Base-by-base conservation (phyloP, 2,329 filamentous ascomycete species). In the Exophiala mesophila region DNA sequence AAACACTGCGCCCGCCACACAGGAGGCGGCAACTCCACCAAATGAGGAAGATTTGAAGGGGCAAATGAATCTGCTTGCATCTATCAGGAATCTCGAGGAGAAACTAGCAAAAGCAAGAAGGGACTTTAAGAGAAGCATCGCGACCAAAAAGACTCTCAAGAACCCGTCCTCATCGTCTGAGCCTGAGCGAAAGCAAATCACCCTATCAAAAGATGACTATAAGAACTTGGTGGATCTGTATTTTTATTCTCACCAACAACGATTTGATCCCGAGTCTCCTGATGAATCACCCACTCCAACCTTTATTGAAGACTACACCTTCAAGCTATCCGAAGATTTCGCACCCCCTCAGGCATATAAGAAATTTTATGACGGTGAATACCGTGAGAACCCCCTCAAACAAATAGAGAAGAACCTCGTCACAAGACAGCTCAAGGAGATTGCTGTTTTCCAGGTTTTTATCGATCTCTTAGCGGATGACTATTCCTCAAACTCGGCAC, bases 211-310 rank as follows among this genome's bases (percentile, higher is more conserved):
- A 46, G 64, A 67, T 12, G 69, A 74, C 40, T 64, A 71, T 47
- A 61, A 64, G 48, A 63, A 65, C n/a, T 56, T 75, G 44, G 65
- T 74, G 10, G 67, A 74, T 47, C 39, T 57, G n/a, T 70, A 67
- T 43, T 74, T 72, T 52, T 49, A 57, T 35, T 62, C 58, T 16
- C 47, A 58, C 26, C 57, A 44, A 26, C 46, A 30, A 35, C 53
- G 50, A n/a, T 55, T 56, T 31, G 50, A 50, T 15, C 50, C 54
- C 7, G 53, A 50, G 35, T 48, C 51, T 9, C 41, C 55, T n/a
- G 50, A 56, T 44, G 21, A 35, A 3, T 57, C 56, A 19, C 54
- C 52, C 33, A 52, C 55, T 15, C 54, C 50, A 3, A 44, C 39
- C 9, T 41, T 52, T 29, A 41, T 56, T 2, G 46, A 56, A 26